These are phyloP conservation scores for Bretschneidera sinensis DNA, from an alignment of 345 rosid genomes.

Conservation along the genomic window DNA sequence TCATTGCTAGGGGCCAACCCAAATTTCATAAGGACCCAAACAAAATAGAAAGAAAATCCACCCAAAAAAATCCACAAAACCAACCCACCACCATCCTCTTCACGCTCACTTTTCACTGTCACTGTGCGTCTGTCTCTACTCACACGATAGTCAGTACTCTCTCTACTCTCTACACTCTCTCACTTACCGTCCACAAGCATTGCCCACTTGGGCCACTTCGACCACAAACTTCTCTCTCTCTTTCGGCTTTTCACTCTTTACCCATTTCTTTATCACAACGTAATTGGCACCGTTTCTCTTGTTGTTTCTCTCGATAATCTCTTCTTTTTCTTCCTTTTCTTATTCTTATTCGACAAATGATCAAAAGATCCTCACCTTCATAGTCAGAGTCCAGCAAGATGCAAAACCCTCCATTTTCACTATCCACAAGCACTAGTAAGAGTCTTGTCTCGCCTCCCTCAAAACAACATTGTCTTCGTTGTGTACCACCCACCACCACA, in stretches of 20 bases:
- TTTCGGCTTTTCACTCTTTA: background rate
- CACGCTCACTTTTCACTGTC: background rate
- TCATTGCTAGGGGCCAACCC: too few relatives aligned
- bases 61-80: background rate
- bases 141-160: too few relatives aligned
- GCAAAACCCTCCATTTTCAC: constrained; percentile 86
- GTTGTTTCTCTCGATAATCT: constrained; percentile 16
- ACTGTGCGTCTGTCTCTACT: background rate
- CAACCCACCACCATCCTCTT: background rate
- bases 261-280: background rate
- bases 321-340: constrained; percentile 9
- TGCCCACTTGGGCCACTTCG: constrained; percentile 9
- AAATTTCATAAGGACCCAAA: too few relatives aligned
- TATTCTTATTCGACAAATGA: constrained; percentile 25
- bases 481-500: constrained; percentile 18
- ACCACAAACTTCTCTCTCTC: constrained; percentile 19
- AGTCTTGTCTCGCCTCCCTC: constrained; percentile 42
- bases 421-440: constrained; percentile 84
- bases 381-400: constrained; percentile 45
- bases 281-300: constrained; percentile 26
- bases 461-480: constrained; percentile 12
- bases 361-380: constrained; percentile 39
- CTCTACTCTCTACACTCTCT: too few relatives aligned
- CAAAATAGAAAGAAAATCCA: too few relatives aligned
- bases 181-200: constrained; percentile 9